phyloP scores from a whole-genome alignment of 2,329 filamentous ascomycete species.

The Fusarium tuaranense region DNA sequence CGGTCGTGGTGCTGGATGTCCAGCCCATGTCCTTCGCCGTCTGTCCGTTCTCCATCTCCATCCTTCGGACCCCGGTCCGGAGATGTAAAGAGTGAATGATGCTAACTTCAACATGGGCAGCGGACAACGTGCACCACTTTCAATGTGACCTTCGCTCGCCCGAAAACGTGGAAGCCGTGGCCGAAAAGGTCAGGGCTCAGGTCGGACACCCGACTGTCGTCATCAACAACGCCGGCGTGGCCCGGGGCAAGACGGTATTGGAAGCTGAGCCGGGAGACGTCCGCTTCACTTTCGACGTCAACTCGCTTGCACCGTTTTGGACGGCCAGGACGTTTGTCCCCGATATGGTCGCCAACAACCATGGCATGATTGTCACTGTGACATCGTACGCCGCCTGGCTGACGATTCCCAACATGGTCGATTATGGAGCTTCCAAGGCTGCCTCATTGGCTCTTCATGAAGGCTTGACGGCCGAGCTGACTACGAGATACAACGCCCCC shows the following conservation, averaged over 20 bases:
- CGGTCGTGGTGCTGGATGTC: slow-evolving; percentile 79
- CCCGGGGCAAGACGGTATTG: slow-evolving; percentile 71
- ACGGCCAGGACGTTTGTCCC: slow-evolving; percentile 76
- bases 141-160: slow-evolving; percentile 76
- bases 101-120: slow-evolving; percentile 36
- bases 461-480: slow-evolving; percentile 69
- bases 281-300: slow-evolving; percentile 78
- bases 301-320: slow-evolving; percentile 75
- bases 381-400: slow-evolving; percentile 73
- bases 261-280: slow-evolving; percentile 67
- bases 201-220: slow-evolving; percentile 76
- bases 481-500: slow-evolving; percentile 70
- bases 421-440: slow-evolving; percentile 76
- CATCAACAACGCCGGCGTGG: slow-evolving; percentile 79
- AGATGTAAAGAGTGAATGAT: slow-evolving; percentile 5
- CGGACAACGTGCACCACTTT: slow-evolving; percentile 72
- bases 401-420: slow-evolving; percentile 71
- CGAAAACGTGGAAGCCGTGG: slow-evolving; percentile 63
- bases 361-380: slow-evolving; percentile 80
- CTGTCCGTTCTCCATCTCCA: slow-evolving; percentile 49
- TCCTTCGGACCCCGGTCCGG: background rate
- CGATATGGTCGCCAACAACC: slow-evolving; percentile 70
- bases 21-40: slow-evolving; percentile 68
- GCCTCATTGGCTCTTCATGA: slow-evolving; percentile 77
- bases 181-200: slow-evolving; percentile 62